Evolutionary conservation across 2,329 filamentous ascomycete genomes (phyloP), one percentile per base, ranked within the genome.

Genomic region (Hysterium pulicare): DNA sequence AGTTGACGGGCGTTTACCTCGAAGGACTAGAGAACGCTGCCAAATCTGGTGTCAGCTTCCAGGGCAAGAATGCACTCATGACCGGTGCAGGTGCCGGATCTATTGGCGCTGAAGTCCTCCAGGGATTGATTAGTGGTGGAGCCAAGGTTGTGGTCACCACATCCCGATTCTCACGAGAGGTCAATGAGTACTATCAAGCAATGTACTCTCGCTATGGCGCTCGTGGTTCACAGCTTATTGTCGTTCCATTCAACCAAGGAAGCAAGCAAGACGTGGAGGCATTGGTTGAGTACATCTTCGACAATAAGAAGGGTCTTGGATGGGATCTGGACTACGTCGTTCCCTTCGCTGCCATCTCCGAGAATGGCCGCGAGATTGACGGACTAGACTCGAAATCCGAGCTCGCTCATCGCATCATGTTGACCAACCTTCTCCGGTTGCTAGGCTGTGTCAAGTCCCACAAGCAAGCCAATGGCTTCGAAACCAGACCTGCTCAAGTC

Each of bases 191-290:
- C 75, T 98, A 98, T 73, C 93, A 98, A 71, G 84, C 89, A 44
- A 97, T 98, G 87, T 98, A 98, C 70, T 87, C 90, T 49, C 87
- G 90, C 47, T 95, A 87, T 60, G 93, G 93, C 60, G 88, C 89
- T 47, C 87, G 89, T 52, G 93, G 93, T 51, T 97, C 93, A 44
- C 90, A 97, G 72, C 84, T 98, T 42, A 89, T 98, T 31, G 93
- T 98, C 42, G 94, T 97, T 42, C 93, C 94, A 38, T 98, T 98
- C 81, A 98, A 98, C 71, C 90, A 96, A 69, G 93, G 91, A 51
- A 97, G 91, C 75, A 94, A 96, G 74, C 91, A 97, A 68, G 93
- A 98, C 65, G 87, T 96, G 26, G 89, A 97, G 68, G 90, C 90
- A 35, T 78, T 98, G 6, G 78, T 98, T 40, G 81, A 96, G 47